phyloP scores from a whole-genome alignment of 2,329 filamentous ascomycete genomes.

The Dactylonectria estremocensis region DNA sequence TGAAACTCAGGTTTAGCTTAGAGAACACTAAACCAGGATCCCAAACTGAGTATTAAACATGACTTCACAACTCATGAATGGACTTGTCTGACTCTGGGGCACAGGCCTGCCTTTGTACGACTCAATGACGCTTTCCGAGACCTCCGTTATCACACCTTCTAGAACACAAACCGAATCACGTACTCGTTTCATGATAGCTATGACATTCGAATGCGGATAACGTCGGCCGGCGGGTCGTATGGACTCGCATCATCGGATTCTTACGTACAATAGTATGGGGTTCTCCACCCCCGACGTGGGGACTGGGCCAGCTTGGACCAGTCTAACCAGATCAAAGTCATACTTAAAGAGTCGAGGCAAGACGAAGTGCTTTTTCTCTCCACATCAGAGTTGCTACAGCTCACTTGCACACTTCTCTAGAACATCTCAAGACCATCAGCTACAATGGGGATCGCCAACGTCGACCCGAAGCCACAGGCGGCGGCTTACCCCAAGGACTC shows the following conservation, averaged over 20 bases:
- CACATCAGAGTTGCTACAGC: background rate
- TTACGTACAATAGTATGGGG: background rate
- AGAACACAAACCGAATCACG: background rate
- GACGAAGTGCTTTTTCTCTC: background rate
- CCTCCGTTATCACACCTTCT: background rate
- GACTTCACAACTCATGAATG: background rate
- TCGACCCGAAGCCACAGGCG: background rate
- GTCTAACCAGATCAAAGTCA: background rate
- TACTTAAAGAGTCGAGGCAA: background rate
- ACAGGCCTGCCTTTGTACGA: background rate
- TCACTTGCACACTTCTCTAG: background rate
- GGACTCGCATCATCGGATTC: background rate
- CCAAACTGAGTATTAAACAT: background rate
- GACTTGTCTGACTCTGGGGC: too few species aligned
- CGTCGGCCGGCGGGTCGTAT: background rate
- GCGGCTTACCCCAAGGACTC: background rate
- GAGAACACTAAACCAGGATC: background rate
- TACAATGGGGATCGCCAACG: background rate
- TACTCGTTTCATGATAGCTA: background rate
- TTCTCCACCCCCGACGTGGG: background rate
- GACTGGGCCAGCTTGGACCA: background rate
- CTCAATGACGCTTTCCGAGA: background rate
- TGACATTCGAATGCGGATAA: background rate
- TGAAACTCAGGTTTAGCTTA: accelerated
- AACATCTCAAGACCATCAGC: background rate